Conservation (phyloP, 2,329 filamentous ascomycete genomes). For the Blastomyces parvus region DNA sequence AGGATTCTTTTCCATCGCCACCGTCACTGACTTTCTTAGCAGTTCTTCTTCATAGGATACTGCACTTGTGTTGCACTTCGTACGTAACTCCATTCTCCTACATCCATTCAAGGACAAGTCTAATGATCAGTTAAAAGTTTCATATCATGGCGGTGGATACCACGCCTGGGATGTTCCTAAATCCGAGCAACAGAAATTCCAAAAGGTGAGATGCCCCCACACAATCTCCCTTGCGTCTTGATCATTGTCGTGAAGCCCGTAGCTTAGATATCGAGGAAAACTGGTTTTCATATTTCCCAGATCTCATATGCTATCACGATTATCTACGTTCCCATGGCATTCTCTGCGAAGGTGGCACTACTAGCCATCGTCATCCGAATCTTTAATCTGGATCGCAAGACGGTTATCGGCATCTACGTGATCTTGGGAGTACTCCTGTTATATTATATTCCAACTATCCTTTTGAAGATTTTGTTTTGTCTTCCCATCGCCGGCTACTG, state of each 20-base stretch:
- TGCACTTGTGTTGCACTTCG: slow-evolving; percentile 24
- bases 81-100: slow-evolving; percentile 14
- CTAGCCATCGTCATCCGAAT: slow-evolving; percentile 32
- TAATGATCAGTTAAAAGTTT: slow-evolving; percentile 18
- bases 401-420: slow-evolving; percentile 28
- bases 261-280: slow-evolving; percentile 6
- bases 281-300: slow-evolving; percentile 8
- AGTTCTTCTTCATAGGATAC: slow-evolving; percentile 25
- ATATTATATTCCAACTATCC: slow-evolving; percentile 30
- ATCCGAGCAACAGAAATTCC: slow-evolving; percentile 19
- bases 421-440: slow-evolving; percentile 26
- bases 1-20: slow-evolving; percentile 1
- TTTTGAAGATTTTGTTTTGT: slow-evolving; percentile 33
- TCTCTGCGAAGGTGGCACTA: slow-evolving; percentile 31
- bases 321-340: slow-evolving; percentile 34
- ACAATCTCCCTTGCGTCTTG: neutral
- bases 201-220: slow-evolving; percentile 17
- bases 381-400: slow-evolving; percentile 28
- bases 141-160: slow-evolving; percentile 30
- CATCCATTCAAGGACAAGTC: neutral
- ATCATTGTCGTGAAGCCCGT: neutral
- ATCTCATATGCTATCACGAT: slow-evolving; percentile 30
- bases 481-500: slow-evolving; percentile 30
- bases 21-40: neutral
- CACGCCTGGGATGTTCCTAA: slow-evolving; percentile 22